Percentiles rank a stretch among this genome's conserved stretches.
Evolutionary conservation across 1,139 yeast genomes (phyloP).

Genomic region (Hansenula lynferdii): DNA sequence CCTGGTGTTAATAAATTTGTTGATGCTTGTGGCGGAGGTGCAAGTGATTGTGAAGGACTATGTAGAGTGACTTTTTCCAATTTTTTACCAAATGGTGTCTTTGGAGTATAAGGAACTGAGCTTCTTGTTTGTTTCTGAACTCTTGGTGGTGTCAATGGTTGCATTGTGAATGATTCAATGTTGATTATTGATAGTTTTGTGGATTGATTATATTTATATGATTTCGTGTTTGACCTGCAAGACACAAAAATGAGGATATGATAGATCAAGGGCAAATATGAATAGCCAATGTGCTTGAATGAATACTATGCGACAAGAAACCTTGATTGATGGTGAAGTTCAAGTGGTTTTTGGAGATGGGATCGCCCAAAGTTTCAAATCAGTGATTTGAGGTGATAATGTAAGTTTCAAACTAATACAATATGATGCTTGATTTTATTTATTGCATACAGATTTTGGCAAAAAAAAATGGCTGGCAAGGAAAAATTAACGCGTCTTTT

Average conservation of each 20-base stretch:
- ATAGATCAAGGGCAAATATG: neutral
- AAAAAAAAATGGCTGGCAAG: neutral
- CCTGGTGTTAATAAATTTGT: slow-evolving; percentile 15
- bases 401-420: too few species aligned
- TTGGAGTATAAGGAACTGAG: slow-evolving; percentile 12
- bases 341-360: too few species aligned
- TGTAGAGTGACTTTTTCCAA: neutral
- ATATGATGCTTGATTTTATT: neutral
- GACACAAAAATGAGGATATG: slow-evolving; percentile 1
- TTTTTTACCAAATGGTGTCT: slow-evolving; percentile 17
- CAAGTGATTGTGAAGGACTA: slow-evolving; percentile 2
- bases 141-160: slow-evolving; percentile 2
- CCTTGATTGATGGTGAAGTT: neutral
- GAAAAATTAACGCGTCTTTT: neutral
- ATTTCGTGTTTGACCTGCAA: slow-evolving; percentile 1
- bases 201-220: neutral
- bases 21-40: slow-evolving; percentile 1
- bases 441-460: neutral
- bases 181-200: too few species aligned
- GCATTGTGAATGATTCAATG: neutral
- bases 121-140: neutral
- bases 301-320: too few species aligned
- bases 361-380: too few species aligned
- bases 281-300: too few species aligned
- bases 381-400: too few species aligned